Conservation (phyloP, 2,329 filamentous ascomycete species). For the Diaporthe ilicicola region DNA sequence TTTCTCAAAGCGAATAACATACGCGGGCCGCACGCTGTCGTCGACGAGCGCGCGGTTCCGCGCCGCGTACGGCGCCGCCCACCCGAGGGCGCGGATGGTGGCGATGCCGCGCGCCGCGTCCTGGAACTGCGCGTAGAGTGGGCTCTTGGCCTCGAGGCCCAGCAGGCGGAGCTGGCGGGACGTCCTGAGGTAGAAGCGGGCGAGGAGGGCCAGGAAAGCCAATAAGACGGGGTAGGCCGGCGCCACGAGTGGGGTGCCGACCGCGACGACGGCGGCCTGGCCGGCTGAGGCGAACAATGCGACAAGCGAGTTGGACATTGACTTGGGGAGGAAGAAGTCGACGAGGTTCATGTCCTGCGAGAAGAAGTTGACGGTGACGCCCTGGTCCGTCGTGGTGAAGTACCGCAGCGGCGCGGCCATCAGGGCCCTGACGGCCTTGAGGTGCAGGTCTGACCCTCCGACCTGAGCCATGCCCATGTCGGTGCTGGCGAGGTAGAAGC, state of each 20-base stretch:
- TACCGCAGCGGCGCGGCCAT: constrained; percentile 45
- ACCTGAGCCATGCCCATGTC: constrained; percentile 36
- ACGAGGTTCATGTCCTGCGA: constrained; percentile 45
- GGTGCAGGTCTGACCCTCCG: constrained; percentile 40
- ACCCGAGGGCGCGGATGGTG: constrained; percentile 60
- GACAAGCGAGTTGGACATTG: constrained; percentile 39
- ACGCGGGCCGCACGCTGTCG: constrained; percentile 59
- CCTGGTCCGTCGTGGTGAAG: constrained; percentile 47
- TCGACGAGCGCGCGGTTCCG: constrained; percentile 55
- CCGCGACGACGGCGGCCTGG: constrained; percentile 51
- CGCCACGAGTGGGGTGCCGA: constrained; percentile 42
- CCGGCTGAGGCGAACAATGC: constrained; percentile 31
- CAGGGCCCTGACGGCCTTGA: constrained; percentile 42
- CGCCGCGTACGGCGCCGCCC: constrained; percentile 49
- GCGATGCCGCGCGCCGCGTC: constrained; percentile 57
- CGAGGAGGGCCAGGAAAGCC: constrained; percentile 47
- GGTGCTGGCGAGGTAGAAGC: constrained; percentile 35
- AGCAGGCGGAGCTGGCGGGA: constrained; percentile 56
- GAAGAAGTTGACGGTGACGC: constrained; percentile 49
- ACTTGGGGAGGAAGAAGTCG: constrained; percentile 34
- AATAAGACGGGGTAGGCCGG: constrained; percentile 51
- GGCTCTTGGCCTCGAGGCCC: constrained; percentile 48
- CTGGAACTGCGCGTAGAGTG: constrained; percentile 49
- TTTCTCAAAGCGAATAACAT: constrained; percentile 38
- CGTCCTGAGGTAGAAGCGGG: constrained; percentile 55